These are phyloP conservation scores for Candida morakotiae DNA, from an alignment of 805 yeast genomes.

Conservation along the genomic window DNA sequence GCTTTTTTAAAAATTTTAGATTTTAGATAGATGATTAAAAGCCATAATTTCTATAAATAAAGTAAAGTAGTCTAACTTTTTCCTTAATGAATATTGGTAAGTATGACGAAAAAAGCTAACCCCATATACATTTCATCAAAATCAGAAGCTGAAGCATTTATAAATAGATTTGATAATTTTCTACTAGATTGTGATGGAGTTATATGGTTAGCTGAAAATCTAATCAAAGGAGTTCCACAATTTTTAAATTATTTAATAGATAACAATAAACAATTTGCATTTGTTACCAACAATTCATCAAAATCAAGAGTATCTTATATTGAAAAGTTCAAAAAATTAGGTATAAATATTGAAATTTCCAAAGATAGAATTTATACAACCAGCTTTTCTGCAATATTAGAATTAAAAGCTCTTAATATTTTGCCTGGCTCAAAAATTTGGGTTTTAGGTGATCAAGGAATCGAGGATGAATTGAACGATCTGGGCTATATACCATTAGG, in stretches of 20 bases:
- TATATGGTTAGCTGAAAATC: slow-evolving; percentile 31
- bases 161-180: slow-evolving; percentile 30
- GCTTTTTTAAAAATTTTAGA: no score
- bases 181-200: slow-evolving; percentile 41
- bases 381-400: slow-evolving; percentile 29
- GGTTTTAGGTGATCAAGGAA: slow-evolving; percentile 37
- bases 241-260: slow-evolving; percentile 19
- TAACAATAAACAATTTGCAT: slow-evolving; percentile 24
- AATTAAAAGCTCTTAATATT: slow-evolving; percentile 14
- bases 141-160: slow-evolving; percentile 15
- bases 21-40: no score
- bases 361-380: slow-evolving; percentile 33
- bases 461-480: slow-evolving; percentile 29
- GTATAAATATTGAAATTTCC: slow-evolving; percentile 18
- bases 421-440: slow-evolving; percentile 29
- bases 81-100: slow-evolving; percentile 24
- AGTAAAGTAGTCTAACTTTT: no score
- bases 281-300: slow-evolving; percentile 36
- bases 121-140: slow-evolving; percentile 8
- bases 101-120: slow-evolving; percentile 5
- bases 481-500: slow-evolving; percentile 31
- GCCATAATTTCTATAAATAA: no score
- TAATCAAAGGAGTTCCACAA: slow-evolving; percentile 29
- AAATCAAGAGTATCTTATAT: slow-evolving; percentile 28
- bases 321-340: slow-evolving; percentile 26